Evolutionary conservation across 1,139 yeast genomes (phyloP).

Genomic region (Dujonia santamariae): DNA sequence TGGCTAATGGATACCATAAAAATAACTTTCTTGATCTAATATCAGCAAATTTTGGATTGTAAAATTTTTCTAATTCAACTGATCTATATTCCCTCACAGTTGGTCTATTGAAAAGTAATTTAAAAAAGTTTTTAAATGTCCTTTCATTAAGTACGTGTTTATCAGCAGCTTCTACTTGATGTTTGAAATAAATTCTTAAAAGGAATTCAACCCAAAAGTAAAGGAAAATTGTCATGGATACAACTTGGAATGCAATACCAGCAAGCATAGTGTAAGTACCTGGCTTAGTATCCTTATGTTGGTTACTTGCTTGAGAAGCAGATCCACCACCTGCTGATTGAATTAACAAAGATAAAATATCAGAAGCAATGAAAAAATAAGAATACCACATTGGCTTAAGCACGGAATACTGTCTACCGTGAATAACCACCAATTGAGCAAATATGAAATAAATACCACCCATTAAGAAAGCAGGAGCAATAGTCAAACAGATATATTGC

Average conservation of each 20-base stretch:
- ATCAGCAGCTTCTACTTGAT: constrained; percentile 17
- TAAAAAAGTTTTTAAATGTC: constrained; percentile 25
- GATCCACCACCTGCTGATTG: constrained; percentile 87
- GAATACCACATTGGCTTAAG: constrained; percentile 77
- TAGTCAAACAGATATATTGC: constrained; percentile 69
- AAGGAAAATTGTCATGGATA: constrained; percentile 65
- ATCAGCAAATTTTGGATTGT: constrained; percentile 37
- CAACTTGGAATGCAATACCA: constrained; percentile 78
- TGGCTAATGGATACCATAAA: constrained; percentile 47
- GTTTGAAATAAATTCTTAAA: constrained; percentile 39
- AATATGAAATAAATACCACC: constrained; percentile 80
- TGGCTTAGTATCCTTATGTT: constrained; percentile 29
- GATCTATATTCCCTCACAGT: constrained; percentile 21
- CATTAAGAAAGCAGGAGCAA: constrained; percentile 88
- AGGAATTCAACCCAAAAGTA: constrained; percentile 54
- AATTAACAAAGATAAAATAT: constrained; percentile 63
- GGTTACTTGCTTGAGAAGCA: constrained; percentile 53
- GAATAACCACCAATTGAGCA: constrained; percentile 70
- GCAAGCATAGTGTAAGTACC: constrained; percentile 82
- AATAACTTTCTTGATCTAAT: constrained; percentile 43
- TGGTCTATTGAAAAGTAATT: constrained; percentile 26
- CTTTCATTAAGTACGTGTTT: constrained; percentile 21
- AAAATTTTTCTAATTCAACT: constrained; percentile 26
- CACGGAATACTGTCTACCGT: constrained; percentile 59
- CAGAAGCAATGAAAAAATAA: constrained; percentile 63